Evolutionary conservation across 2,329 filamentous ascomycete species (phyloP), one percentile per base, ranked within the genome.

Genomic region (Chaetomium strumarium): DNA sequence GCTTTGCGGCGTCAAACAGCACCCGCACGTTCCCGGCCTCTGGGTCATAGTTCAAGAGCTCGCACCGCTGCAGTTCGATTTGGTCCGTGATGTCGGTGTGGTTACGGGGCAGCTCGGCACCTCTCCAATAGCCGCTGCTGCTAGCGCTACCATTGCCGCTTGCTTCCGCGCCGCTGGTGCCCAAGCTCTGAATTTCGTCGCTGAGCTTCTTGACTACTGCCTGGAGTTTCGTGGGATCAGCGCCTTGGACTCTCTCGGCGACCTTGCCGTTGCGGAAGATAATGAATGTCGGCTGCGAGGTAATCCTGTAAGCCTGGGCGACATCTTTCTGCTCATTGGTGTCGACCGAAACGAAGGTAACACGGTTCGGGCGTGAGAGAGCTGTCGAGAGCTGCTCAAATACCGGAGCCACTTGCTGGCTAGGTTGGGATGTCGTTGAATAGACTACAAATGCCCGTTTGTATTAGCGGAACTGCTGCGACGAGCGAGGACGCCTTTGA

Each of bases 301-400:
- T 84, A 64, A 97, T 77, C 58, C 76, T 75, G 72, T 95, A 93
- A 60, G 83, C 81, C 55, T 79, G 67, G 14, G 88, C 82, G 58
- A 97, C 81, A 36, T 88, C 83, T 63, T 82, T 76, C 67, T 93
- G 86, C 46, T 78, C 70, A 61, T 96, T 90, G 55, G 83, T 86
- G 75, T 97, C 85, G 73, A 96, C 79, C 74, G 93, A 96, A 67
- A 83, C 83, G 68, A 97, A 96, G 33, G 85, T 88, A 62, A 96
- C 84, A 59, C 79, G 75, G 61, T 84, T 83, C 14, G 85, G 80
- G 47, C 83, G 80, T 16, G 88, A 86, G 42, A 95, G 78, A 56
- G 84, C 78, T 41, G 72, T 67, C 31, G 90, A 84, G 45, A 96
- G 80, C 66, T 84, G 75, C 64, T 93, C 88, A 73, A 89, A 96